Base-by-base conservation (phyloP, 2,329 filamentous ascomycete genomes). In the Phoma herbarum region DNA sequence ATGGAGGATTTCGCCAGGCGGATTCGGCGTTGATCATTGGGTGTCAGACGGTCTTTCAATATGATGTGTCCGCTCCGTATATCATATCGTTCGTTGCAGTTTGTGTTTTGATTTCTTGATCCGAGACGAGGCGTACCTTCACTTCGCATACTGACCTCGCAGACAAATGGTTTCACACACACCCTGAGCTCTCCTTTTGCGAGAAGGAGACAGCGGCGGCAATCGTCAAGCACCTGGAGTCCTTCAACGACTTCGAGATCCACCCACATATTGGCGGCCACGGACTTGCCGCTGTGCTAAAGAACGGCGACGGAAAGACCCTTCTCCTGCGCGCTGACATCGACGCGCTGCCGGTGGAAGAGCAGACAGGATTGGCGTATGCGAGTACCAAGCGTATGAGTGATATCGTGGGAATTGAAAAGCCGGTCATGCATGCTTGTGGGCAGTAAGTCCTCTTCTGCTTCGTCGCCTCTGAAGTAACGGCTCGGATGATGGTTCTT, bases 391-490 rank as follows among this genome's bases (percentile, higher is more conserved):
- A 64, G 10, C 78, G 79, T 68, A 75, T 71, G 67, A 77, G 75
- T 29, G 80, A 83, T 62, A 57, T 71, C 2, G 79, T 84, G 9
- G 85, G 84, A 0, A 70, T 77, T 0, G 76, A 80, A 52, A 82
- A 82, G 51, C 83, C 84, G 0, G 84, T 88, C 0, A 90, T 90
- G 87, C 88, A 90, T 72, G 87, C 87, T 22, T 90, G 87, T 70
- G 88, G 88, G 0, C 88, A 75, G 52, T 56, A 14, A 49, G 52
- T 43, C 46, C 11, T 47, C 16, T 37, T 37, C 33, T 37, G 5
- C 23, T 26, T 12, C n/a, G 7, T 43, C 16, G 1, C 16, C 16
- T 8, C n/a, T 16, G 6, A 16, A 16, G 4, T 7, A 5, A 16
- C 12, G 1, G 31, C 16, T 14, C 4, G 4, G 31, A 16, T 1